Conservation (phyloP, 2,329 filamentous ascomycete species). For the Orbilia oligospora region DNA sequence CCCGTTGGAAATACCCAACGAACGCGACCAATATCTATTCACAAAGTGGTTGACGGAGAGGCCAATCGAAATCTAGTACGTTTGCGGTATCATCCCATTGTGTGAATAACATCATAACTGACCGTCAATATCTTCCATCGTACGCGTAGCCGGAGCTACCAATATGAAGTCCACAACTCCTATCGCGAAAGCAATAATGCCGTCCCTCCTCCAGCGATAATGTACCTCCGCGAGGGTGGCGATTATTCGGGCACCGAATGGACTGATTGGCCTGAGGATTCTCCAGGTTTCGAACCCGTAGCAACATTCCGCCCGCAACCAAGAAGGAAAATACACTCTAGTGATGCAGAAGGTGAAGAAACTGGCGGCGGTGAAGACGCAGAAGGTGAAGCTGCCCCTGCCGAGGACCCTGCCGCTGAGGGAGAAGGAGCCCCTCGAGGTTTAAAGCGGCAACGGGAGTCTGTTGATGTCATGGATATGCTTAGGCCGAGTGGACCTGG, state of each 20-base stretch:
- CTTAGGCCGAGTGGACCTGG: not conserved
- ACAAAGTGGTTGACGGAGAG: constrained; percentile 58
- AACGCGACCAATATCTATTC: constrained; percentile 54
- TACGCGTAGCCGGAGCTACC: constrained; percentile 45
- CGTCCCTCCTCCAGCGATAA: constrained; percentile 36
- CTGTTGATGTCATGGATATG: constrained; percentile 36
- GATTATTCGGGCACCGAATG: constrained; percentile 46
- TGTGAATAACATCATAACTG: not conserved
- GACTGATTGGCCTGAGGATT: constrained; percentile 46
- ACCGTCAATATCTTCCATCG: constrained; percentile 13
- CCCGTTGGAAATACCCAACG: constrained; percentile 47
- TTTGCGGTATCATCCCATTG: not conserved
- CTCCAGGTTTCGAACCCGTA: constrained; percentile 41
- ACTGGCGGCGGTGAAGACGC: constrained; percentile 4
- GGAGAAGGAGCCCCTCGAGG: constrained; percentile 35
- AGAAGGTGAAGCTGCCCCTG: constrained; percentile 32
- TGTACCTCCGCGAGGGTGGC: constrained; percentile 49
- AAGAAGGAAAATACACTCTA: not conserved
- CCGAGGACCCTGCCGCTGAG: constrained; percentile 12
- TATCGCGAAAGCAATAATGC: constrained; percentile 53
- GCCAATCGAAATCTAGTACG: constrained; percentile 50
- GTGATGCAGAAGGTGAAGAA: constrained; percentile 20
- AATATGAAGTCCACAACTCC: constrained; percentile 50
- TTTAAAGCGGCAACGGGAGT: constrained; percentile 41
- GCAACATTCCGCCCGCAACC: constrained; percentile 44